A percentile compares a stretch with the other conserved stretches of the same genome.
Evolutionary conservation across 257 asterid species (phyloP).

Genomic region (Ehretia macrophylla): DNA sequence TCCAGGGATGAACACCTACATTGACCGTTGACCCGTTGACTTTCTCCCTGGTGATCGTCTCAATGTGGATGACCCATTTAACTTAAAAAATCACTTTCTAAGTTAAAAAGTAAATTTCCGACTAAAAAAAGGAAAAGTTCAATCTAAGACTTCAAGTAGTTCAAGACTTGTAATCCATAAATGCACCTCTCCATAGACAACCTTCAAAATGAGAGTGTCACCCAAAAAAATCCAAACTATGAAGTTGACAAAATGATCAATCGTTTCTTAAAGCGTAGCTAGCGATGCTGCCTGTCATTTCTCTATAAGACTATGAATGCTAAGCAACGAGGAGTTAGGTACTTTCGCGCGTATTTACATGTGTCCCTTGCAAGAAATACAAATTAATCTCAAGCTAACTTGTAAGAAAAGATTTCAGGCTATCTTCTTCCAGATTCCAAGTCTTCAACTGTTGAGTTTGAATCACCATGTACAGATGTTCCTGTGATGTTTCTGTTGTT

Average conservation of each 20-base stretch:
- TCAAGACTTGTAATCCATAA: too few relatives aligned
- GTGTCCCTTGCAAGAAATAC: neutral
- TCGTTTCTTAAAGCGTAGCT: too few relatives aligned
- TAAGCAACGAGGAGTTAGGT: neutral
- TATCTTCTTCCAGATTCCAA: constrained; percentile 56
- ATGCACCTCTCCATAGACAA: too few relatives aligned
- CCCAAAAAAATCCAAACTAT: too few relatives aligned
- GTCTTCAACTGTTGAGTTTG: constrained; percentile 34
- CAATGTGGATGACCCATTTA: too few relatives aligned
- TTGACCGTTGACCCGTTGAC: constrained; percentile 22
- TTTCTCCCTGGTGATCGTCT: constrained; percentile 30
- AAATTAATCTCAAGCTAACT: neutral
- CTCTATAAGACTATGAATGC: neutral
- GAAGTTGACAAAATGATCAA: too few relatives aligned
- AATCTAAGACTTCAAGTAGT: too few relatives aligned
- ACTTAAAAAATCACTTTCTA: too few relatives aligned
- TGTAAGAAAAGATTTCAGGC: neutral
- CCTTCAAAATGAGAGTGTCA: too few relatives aligned
- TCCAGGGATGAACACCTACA: constrained; percentile 14
- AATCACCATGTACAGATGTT: constrained; percentile 14
- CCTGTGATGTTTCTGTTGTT: constrained; percentile 9
- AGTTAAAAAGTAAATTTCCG: too few relatives aligned
- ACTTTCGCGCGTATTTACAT: neutral
- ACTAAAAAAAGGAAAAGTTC: too few relatives aligned
- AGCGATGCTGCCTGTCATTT: neutral